Evolutionary conservation across 257 asterid genomes (phyloP).

Genomic region (Henckelia pumila): DNA sequence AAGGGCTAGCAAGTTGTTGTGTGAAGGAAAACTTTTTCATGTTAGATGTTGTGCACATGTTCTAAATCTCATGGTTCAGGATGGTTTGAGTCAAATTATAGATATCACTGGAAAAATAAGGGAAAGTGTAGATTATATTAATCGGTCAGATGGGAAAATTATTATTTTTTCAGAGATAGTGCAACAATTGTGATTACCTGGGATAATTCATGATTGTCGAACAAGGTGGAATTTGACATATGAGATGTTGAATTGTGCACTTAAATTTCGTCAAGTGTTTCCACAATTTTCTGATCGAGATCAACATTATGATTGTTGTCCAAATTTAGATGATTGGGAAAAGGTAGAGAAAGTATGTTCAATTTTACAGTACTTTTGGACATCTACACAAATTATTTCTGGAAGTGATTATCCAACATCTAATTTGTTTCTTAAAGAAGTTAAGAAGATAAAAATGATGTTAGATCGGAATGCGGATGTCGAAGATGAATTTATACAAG

Average conservation of each 20-base stretch:
- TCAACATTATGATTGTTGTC: background rate
- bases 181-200: background rate
- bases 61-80: too few species aligned
- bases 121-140: too few species aligned
- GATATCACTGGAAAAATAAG: too few species aligned
- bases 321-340: background rate
- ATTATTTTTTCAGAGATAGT: background rate
- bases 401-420: background rate
- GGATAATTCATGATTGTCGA: background rate
- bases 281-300: background rate
- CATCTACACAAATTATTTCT: too few species aligned
- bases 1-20: too few species aligned
- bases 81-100: too few species aligned
- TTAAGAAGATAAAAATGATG: background rate
- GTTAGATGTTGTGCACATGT: too few species aligned
- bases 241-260: background rate
- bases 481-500: background rate
- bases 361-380: background rate
- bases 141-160: background rate
- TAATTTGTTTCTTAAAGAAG: too few species aligned
- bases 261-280: background rate
- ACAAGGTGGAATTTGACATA: background rate
- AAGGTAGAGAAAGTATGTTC: constrained; percentile 6
- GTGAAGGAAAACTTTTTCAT: too few species aligned
- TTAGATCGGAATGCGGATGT: background rate